Conservation (phyloP, 176 grass and related monocot species). For the Oryza glumipatula region DNA sequence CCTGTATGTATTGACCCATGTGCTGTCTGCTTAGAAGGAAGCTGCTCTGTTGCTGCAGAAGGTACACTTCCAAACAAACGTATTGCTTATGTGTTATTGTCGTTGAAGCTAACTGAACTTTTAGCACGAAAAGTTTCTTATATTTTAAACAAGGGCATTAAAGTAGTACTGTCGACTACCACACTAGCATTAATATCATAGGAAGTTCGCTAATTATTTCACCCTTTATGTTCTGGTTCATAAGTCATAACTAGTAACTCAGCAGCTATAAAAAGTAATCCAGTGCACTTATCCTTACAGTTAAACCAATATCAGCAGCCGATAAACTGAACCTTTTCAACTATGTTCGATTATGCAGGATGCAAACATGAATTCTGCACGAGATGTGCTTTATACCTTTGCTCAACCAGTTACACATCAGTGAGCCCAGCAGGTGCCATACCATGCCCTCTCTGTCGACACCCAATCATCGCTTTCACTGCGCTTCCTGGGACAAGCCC, state of each 20-base stretch:
- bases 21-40: constrained; percentile 86
- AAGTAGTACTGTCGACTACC: background rate
- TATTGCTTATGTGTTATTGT: constrained; percentile 6
- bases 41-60: constrained; percentile 85
- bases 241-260: constrained; percentile 13
- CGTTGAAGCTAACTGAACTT: background rate
- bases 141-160: background rate
- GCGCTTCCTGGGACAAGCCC: constrained; percentile 67
- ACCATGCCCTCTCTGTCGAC: constrained; percentile 88
- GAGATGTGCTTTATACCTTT: constrained; percentile 91
- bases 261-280: background rate
- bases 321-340: background rate
- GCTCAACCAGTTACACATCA: constrained; percentile 73
- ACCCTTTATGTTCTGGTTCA: constrained; percentile 30
- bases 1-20: constrained; percentile 86
- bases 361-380: constrained; percentile 99
- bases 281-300: background rate
- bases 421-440: constrained; percentile 63
- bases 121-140: background rate
- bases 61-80: constrained; percentile 43
- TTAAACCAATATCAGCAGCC: background rate
- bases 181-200: constrained; percentile 13
- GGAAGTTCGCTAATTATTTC: background rate
- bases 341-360: constrained; percentile 51
- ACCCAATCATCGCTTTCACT: constrained; percentile 69